Percentiles rank a stretch among this genome's conserved stretches.
These are phyloP conservation scores for Colletotrichum sp. DNA, from an alignment of 2,329 filamentous ascomycete genomes.

Conservation along the genomic window DNA sequence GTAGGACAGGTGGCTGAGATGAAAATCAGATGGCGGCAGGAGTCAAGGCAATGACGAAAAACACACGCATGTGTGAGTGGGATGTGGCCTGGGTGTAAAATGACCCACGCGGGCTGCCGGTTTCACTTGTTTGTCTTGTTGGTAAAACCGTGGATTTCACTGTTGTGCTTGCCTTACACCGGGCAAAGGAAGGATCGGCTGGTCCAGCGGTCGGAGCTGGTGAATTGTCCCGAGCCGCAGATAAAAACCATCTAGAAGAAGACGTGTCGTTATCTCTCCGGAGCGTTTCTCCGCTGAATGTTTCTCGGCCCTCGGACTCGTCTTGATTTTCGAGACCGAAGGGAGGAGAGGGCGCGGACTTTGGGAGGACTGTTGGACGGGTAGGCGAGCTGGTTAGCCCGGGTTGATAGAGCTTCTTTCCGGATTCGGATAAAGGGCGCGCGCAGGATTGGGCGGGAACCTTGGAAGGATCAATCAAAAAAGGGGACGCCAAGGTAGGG, in stretches of 20 bases:
- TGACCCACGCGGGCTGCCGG: neutral
- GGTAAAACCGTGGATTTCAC: neutral
- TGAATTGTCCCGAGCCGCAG: neutral
- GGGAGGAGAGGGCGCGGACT: neutral
- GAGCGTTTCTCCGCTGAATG: neutral
- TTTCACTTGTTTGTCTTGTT: neutral
- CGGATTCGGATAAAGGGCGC: neutral
- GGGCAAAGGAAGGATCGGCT: neutral
- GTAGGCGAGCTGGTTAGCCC: neutral
- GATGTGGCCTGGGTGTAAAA: neutral
- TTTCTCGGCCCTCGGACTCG: slow-evolving; percentile 7
- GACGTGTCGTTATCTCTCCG: neutral
- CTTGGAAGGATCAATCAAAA: neutral
- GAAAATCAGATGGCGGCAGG: neutral
- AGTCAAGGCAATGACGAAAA: slow-evolving; percentile 8
- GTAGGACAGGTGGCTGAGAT: neutral
- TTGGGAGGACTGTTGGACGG: neutral
- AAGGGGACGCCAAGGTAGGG: neutral
- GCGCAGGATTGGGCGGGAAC: neutral
- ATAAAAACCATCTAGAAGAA: neutral
- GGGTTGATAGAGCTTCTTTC: slow-evolving; percentile 13
- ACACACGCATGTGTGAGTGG: neutral
- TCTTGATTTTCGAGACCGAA: neutral
- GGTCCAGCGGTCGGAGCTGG: neutral
- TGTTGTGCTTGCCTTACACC: neutral